Base-by-base conservation (phyloP, 805 yeast species). In the Saccharomycopsis vini region DNA sequence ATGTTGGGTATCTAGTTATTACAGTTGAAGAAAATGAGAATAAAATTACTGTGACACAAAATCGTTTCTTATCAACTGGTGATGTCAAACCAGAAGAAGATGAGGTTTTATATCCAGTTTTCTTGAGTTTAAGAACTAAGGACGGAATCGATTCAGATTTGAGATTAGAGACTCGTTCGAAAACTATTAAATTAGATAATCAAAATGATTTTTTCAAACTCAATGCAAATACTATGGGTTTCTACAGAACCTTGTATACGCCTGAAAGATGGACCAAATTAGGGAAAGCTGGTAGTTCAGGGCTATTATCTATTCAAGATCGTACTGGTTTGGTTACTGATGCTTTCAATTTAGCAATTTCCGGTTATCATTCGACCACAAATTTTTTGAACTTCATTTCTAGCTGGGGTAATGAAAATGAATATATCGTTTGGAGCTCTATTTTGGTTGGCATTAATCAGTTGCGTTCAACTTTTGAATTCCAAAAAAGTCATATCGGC, bases 321-420 rank as follows among this genome's bases (percentile, higher is more conserved):
- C 76, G 86, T 62, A 77, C 81, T 44, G 90, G 89, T 36, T 69
- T 81, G 53, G 81, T 83, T 39, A 82, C 88, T n/a, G 94, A 84
- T 63, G 84, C 84, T 16, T 76, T 73, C 42, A 73, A 86, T 6
- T 68, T 82, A 52, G 76, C 90, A 4, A 64, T 78, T 22, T 77
- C 90, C 15, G 92, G 92, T 26, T 72, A 73, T 54, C 74, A 80
- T 44, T 67, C 79, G 21, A 75, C 88, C 28, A 66, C 75, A 3
- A 77, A 71, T 53, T 70, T 81, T 56, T 71, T 81, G 52, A 64
- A 68, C 49, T 72, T 81, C 56, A 70, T 81, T 35, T 68, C 73
- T 45, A 66, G 71, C 15, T 79, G 87, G 85, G 69, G 72, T 35
- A 56, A 62, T 16, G 86, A 79, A 62, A 47, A 65, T 18, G 76